Evolutionary conservation across 164 flowering plant genomes (phyloP).

Genomic region (Dillenia turbinata): DNA sequence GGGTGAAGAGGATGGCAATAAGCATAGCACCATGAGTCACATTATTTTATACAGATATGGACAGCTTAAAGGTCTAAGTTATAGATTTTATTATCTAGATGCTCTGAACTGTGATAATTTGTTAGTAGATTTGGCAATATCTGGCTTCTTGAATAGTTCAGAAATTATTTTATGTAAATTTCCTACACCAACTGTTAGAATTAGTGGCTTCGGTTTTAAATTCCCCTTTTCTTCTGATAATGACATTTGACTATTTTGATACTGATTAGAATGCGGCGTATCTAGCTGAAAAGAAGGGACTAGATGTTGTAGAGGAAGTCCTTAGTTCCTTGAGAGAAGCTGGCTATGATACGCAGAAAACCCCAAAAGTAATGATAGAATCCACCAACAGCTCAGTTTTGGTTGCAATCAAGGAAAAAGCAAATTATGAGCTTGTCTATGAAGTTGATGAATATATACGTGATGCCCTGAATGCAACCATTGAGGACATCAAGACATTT

Average conservation of each 20-base stretch:
- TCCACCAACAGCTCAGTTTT: conserved; percentile 73
- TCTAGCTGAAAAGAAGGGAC: conserved; percentile 58
- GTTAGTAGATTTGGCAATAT: neutral
- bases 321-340: conserved; percentile 44
- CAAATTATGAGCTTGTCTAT: conserved; percentile 59
- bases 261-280: conserved; percentile 70
- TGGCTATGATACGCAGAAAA: conserved; percentile 43
- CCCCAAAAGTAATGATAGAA: conserved; percentile 56
- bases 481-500: conserved; percentile 62
- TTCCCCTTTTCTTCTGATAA: too few species aligned
- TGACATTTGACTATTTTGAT: conserved; percentile 9
- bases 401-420: conserved; percentile 33
- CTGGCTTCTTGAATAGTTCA: neutral
- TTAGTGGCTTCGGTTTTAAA: too few species aligned
- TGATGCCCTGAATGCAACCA: conserved; percentile 38
- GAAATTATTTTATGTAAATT: neutral
- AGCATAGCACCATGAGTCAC: too few species aligned
- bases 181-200: neutral
- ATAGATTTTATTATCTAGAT: too few species aligned
- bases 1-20: too few species aligned
- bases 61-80: too few species aligned
- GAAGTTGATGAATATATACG: conserved; percentile 48
- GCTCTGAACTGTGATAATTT: neutral
- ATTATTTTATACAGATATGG: too few species aligned
- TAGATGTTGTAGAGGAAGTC: conserved; percentile 53